These are phyloP conservation scores for Drosera spatulata DNA, from an alignment of 179 eudicot genomes.

Conservation along the genomic window DNA sequence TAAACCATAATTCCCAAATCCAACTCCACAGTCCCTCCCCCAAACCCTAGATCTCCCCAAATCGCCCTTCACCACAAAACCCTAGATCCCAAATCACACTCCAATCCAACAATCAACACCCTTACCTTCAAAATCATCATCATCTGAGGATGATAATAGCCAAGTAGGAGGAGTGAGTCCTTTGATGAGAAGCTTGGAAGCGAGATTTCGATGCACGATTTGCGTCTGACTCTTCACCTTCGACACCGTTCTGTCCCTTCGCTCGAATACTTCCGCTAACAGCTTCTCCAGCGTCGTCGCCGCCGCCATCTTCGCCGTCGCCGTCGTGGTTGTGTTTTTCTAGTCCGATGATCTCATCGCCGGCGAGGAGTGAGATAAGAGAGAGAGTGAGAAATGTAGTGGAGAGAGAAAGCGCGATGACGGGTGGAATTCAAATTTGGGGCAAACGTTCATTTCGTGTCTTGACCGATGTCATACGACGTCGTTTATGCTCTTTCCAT, in stretches of 20 bases:
- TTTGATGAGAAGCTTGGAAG: conserved; percentile 57
- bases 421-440: conserved; percentile 10
- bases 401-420: conserved; percentile 11
- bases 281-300: conserved; percentile 71
- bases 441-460: background rate
- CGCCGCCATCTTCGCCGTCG: conserved; percentile 4
- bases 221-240: conserved; percentile 55
- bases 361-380: conserved; percentile 5
- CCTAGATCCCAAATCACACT: background rate
- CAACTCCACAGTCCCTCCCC: too few relatives aligned
- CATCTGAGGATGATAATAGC: conserved; percentile 36
- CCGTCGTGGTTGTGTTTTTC: background rate
- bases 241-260: conserved; percentile 46
- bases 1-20: too few relatives aligned
- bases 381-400: conserved; percentile 3
- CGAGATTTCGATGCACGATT: conserved; percentile 53
- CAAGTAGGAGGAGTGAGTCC: conserved; percentile 75
- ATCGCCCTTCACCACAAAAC: background rate
- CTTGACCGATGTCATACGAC: background rate
- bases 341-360: too few relatives aligned
- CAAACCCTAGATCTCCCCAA: too few relatives aligned
- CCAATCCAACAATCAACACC: background rate
- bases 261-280: conserved; percentile 64
- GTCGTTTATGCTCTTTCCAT: background rate
- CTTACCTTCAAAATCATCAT: conserved; percentile 42